Evolutionary conservation across 1,284 basidiomycete species (phyloP).

Genomic region (Cryptococcus sp.): DNA sequence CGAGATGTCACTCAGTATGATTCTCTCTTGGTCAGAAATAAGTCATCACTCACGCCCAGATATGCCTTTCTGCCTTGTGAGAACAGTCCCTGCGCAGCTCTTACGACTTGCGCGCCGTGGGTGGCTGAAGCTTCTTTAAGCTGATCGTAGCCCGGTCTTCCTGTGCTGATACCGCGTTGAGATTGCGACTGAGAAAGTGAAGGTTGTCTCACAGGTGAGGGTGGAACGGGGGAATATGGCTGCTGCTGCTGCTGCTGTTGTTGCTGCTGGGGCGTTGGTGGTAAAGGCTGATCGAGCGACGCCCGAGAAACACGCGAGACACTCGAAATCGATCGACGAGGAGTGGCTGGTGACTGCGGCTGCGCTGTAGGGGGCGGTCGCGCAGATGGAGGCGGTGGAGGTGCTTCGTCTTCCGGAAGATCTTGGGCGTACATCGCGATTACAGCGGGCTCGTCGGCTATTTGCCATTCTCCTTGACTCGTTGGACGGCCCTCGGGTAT

Average conservation of each 20-base stretch:
- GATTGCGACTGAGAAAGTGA: too few relatives aligned
- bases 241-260: conserved; percentile 2
- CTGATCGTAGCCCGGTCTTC: conserved; percentile 57
- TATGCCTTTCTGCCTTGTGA: conserved; percentile 73
- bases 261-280: conserved; percentile 2
- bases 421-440: conserved; percentile 21
- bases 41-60: conserved; percentile 59
- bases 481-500: conserved; percentile 8
- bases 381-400: conserved; percentile 31
- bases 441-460: conserved; percentile 29
- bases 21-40: neutral
- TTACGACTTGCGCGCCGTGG: conserved; percentile 72
- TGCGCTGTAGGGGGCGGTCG: conserved; percentile 8
- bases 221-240: conserved; percentile 8
- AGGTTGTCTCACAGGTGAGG: neutral
- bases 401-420: conserved; percentile 9
- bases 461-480: conserved; percentile 4
- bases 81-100: conserved; percentile 65
- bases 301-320: conserved; percentile 6
- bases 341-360: conserved; percentile 8
- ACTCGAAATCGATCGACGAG: conserved; percentile 25
- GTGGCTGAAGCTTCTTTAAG: conserved; percentile 69
- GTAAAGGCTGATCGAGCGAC: conserved; percentile 12
- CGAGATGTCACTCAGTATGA: neutral
- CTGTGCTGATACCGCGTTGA: neutral